phyloP scores from a whole-genome alignment of 192 early-diverging fungal species.

The Coemansia sp. region DNA sequence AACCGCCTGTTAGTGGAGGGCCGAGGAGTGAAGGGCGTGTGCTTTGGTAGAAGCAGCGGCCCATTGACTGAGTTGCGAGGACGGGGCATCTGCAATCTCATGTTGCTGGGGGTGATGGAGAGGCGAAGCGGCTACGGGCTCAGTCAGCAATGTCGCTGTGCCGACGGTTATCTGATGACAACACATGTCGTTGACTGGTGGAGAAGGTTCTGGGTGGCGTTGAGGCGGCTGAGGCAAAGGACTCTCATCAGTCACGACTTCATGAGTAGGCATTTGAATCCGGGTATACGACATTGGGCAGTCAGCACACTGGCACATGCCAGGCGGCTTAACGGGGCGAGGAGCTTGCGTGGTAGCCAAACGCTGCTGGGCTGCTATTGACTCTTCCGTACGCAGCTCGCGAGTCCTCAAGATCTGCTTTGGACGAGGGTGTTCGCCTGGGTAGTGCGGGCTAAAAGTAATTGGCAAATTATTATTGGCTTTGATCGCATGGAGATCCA shows the following conservation, averaged over 20 bases:
- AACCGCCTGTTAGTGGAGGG: neutral
- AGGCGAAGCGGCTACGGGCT: slow-evolving; percentile 18
- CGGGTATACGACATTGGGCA: slow-evolving; percentile 15
- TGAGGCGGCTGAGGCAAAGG: neutral
- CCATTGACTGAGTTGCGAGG: slow-evolving; percentile 5
- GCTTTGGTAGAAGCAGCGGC: slow-evolving; percentile 1
- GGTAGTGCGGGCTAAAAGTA: slow-evolving; percentile 35
- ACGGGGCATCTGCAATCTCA: neutral
- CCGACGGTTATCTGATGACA: slow-evolving; percentile 25
- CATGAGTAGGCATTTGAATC: slow-evolving; percentile 1
- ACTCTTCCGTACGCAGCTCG: neutral
- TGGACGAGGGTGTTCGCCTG: neutral
- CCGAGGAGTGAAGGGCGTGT: neutral
- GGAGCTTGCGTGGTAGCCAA: neutral
- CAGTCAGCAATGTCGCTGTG: slow-evolving; percentile 39
- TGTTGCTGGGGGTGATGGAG: neutral
- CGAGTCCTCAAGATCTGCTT: slow-evolving; percentile 2
- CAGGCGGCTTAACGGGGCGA: neutral
- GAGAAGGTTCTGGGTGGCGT: neutral
- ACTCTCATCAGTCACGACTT: neutral
- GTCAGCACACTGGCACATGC: slow-evolving; percentile 13
- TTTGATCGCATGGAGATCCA: slow-evolving; percentile 23
- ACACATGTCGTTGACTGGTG: neutral
- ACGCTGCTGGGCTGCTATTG: neutral
- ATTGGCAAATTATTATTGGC: slow-evolving; percentile 20